These are phyloP conservation scores for Tetracentron sinense DNA, from an alignment of 164 flowering plant genomes.

Conservation along the genomic window DNA sequence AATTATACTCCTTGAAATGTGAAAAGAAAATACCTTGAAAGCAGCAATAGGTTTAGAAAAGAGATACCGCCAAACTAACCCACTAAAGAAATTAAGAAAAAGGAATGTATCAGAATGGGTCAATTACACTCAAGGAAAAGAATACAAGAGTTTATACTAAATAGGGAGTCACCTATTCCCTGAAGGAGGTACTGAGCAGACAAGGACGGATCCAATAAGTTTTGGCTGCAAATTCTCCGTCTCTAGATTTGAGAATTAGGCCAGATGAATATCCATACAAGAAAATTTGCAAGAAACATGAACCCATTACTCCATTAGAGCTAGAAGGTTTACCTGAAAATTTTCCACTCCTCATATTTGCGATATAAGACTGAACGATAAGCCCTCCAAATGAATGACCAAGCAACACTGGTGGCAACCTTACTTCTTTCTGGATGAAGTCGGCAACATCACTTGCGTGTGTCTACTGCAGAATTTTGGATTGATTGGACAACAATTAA, in stretches of 20 bases:
- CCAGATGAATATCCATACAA: neutral
- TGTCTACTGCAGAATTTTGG: slow-evolving; percentile 66
- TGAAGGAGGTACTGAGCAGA: slow-evolving; percentile 93
- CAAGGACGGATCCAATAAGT: slow-evolving; percentile 68
- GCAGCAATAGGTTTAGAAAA: slow-evolving; percentile 86
- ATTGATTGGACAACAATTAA: slow-evolving; percentile 16
- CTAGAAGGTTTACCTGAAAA: slow-evolving; percentile 24
- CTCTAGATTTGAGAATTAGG: slow-evolving; percentile 25
- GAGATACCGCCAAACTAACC: slow-evolving; percentile 80
- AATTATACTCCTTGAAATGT: neutral
- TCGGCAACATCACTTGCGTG: slow-evolving; percentile 82
- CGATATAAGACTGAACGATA: slow-evolving; percentile 68
- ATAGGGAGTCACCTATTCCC: slow-evolving; percentile 66
- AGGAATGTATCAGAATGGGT: slow-evolving; percentile 6
- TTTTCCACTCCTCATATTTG: slow-evolving; percentile 32
- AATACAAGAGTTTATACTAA: neutral
- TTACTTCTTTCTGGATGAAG: slow-evolving; percentile 53
- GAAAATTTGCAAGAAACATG: neutral
- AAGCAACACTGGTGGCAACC: slow-evolving; percentile 59
- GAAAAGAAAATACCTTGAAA: slow-evolving; percentile 54
- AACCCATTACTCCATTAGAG: too few relatives aligned
- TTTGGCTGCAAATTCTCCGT: slow-evolving; percentile 31
- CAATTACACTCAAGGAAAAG: slow-evolving; percentile 1
- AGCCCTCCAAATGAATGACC: slow-evolving; percentile 97
- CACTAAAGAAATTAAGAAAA: slow-evolving; percentile 39